Conservation (phyloP, 73 alveolate genomes). For the Paramecium sexaurelia region DNA sequence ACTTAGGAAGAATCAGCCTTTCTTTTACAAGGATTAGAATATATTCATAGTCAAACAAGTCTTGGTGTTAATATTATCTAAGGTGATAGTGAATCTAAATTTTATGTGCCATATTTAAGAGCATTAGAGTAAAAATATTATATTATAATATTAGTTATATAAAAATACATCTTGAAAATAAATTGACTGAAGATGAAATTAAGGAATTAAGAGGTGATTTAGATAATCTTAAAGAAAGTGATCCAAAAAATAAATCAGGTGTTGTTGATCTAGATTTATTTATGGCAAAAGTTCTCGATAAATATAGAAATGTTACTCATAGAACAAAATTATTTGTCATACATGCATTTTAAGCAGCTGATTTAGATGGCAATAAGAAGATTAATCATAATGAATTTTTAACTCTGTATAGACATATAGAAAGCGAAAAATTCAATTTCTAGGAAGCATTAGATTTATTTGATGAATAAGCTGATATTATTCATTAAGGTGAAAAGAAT, state of each 20-base stretch:
- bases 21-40: slow-evolving; percentile 53
- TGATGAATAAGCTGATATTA: slow-evolving; percentile 67
- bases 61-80: slow-evolving; percentile 56
- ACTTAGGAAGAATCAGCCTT: slow-evolving; percentile 57
- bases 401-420: slow-evolving; percentile 60
- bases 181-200: slow-evolving; percentile 51
- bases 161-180: slow-evolving; percentile 58
- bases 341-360: slow-evolving; percentile 69
- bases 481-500: slow-evolving; percentile 52
- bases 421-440: slow-evolving; percentile 33
- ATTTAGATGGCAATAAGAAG: slow-evolving; percentile 66
- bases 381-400: slow-evolving; percentile 63
- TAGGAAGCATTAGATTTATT: slow-evolving; percentile 58
- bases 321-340: slow-evolving; percentile 60
- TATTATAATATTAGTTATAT: background rate
- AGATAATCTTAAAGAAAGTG: slow-evolving; percentile 64
- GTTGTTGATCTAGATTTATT: slow-evolving; percentile 62
- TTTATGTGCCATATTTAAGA: slow-evolving; percentile 59
- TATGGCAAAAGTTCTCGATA: slow-evolving; percentile 49
- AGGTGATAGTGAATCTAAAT: slow-evolving; percentile 39
- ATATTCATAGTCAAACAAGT: slow-evolving; percentile 13
- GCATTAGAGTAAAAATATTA: slow-evolving; percentile 50
- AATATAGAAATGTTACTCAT: slow-evolving; percentile 55
- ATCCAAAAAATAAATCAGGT: slow-evolving; percentile 47
- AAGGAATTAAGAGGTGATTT: slow-evolving; percentile 44